These are phyloP conservation scores for Exophiala calicioides DNA, from an alignment of 2,329 filamentous ascomycete genomes.

Conservation along the genomic window DNA sequence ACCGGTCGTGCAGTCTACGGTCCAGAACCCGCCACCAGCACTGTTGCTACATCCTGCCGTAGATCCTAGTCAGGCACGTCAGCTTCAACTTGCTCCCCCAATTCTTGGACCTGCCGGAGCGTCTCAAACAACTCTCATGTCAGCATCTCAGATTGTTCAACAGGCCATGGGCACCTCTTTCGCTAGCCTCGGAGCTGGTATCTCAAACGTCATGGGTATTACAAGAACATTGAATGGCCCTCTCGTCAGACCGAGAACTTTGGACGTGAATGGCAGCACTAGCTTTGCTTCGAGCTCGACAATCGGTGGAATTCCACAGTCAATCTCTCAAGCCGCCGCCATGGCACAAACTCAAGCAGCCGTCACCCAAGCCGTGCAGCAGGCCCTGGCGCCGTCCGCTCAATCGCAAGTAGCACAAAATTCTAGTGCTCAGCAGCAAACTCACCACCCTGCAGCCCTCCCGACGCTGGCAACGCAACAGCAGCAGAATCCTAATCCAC, in stretches of 20 bases:
- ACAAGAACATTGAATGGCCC: constrained; percentile 16
- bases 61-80: constrained; percentile 23
- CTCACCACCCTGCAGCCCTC: neutral
- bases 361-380: constrained; percentile 16
- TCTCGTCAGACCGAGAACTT: constrained; percentile 3
- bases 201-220: constrained; percentile 27
- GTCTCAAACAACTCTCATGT: constrained; percentile 18
- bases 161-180: constrained; percentile 26
- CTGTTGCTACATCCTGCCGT: constrained; percentile 39
- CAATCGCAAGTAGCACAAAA: neutral
- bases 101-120: constrained; percentile 6
- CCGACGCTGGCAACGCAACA: neutral
- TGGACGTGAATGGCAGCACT: constrained; percentile 11
- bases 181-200: constrained; percentile 23
- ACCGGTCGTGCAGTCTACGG: constrained; percentile 8
- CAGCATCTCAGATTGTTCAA: constrained; percentile 29
- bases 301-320: constrained; percentile 8
- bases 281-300: constrained; percentile 13
- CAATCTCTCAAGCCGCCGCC: constrained; percentile 13
- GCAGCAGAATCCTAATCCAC: constrained; percentile 1
- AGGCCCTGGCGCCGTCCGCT: constrained; percentile 12
- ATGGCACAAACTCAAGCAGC: constrained; percentile 14
- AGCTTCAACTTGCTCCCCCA: constrained; percentile 4
- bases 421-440: constrained; percentile 5
- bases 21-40: constrained; percentile 27